Percentiles rank a stretch among this genome's conserved stretches.
Conservation (phyloP, 139 green algal species). For the Microglena sp. region DNA sequence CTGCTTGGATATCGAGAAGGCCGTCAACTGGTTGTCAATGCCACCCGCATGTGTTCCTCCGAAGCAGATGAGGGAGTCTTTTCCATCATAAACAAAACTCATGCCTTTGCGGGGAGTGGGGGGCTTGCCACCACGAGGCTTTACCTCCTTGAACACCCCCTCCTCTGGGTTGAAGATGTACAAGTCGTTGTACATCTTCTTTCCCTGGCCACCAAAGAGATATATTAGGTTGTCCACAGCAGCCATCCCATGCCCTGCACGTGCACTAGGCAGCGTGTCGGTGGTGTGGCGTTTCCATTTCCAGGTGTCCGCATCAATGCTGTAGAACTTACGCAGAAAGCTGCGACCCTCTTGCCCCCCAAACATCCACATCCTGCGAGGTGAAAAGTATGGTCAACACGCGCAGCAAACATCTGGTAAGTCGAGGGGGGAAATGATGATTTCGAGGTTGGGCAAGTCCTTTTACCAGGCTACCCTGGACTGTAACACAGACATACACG, state of each 20-base stretch:
- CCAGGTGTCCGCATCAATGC: constrained; percentile 24
- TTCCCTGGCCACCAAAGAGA: constrained; percentile 44
- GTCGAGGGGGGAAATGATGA: too few relatives aligned
- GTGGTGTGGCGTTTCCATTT: constrained; percentile 15
- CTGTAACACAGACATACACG: too few relatives aligned
- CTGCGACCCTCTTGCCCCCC: constrained; percentile 20
- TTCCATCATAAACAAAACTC: constrained; percentile 27
- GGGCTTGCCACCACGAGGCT: constrained; percentile 4
- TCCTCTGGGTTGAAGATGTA: constrained; percentile 16
- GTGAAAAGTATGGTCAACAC: background rate
- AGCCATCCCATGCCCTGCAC: constrained; percentile 21
- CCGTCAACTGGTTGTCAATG: constrained; percentile 24
- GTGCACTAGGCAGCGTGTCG: constrained; percentile 8
- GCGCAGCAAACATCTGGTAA: background rate
- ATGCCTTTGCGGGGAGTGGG: constrained; percentile 26
- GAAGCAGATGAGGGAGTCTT: constrained; percentile 32
- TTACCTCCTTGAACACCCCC: constrained; percentile 11
- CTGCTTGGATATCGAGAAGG: constrained; percentile 24
- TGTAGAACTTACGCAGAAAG: constrained; percentile 26
- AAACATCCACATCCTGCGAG: constrained; percentile 1
- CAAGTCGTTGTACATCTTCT: constrained; percentile 40
- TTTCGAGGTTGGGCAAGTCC: constrained; percentile 15
- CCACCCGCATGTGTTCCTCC: constrained; percentile 23
- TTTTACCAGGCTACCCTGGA: constrained; percentile 30
- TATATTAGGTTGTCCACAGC: constrained; percentile 18